Percentiles rank a stretch among this genome's conserved stretches.
Evolutionary conservation across 176 grass and related monocot species (phyloP).

Genomic region (Sorghum bicolor): Sorghum_bicolor_NCBIv3 NC_012876.2:50953501-50954000

Average conservation of each 20-base stretch:
- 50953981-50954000: neutral
- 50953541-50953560: neutral
- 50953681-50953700: neutral
- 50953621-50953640: neutral
- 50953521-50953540: neutral
- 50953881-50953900: neutral
- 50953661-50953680: no score
- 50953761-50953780: no score
- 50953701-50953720: neutral
- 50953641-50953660: neutral
- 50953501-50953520: neutral
- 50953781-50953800: neutral
- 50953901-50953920: neutral
- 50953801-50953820: neutral
- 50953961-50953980: neutral
- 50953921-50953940: neutral
- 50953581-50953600: neutral
- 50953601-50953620: neutral
- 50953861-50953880: neutral
- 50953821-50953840: neutral
- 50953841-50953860: neutral
- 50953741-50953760: neutral
- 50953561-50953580: no score
- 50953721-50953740: neutral
- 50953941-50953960: neutral